Evolutionary conservation across 2,329 filamentous ascomycete species (phyloP).

Genomic region (Botrytis squamosa): DNA sequence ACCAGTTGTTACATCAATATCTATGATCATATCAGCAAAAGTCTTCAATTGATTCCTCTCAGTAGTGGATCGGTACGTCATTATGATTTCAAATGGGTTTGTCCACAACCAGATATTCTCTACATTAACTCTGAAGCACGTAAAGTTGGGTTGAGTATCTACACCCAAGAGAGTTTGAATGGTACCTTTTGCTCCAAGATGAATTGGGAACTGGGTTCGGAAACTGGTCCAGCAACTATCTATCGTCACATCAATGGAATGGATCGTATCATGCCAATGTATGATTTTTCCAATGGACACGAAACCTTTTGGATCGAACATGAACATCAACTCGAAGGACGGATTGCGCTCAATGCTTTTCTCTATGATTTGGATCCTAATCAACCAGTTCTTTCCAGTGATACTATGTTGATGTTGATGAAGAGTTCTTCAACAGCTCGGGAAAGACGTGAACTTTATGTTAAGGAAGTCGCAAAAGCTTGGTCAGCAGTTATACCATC

Average conservation of each 20-base stretch:
- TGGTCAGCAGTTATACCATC: neutral
- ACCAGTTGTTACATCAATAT: neutral
- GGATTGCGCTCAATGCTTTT: neutral
- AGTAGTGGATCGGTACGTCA: neutral
- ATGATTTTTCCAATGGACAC: neutral
- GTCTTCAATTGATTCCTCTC: neutral
- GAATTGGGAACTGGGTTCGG: neutral
- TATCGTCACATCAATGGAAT: neutral
- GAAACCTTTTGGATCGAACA: neutral
- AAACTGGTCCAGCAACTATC: neutral
- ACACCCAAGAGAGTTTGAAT: conserved; percentile 7
- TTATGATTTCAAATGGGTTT: neutral
- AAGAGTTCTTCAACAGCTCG: neutral
- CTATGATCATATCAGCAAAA: neutral
- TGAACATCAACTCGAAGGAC: neutral
- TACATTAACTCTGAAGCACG: conserved; percentile 1
- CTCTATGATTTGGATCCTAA: conserved; percentile 12
- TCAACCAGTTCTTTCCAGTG: neutral
- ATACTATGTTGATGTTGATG: neutral
- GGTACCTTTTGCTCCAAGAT: neutral
- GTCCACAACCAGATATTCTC: conserved; percentile 1
- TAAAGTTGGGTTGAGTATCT: neutral
- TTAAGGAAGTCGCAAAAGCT: neutral
- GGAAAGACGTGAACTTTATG: neutral
- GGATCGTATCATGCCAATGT: conserved; percentile 4